Base-by-base conservation (phyloP, 306 rosid species). In the Casuarina equisetifolia region DNA sequence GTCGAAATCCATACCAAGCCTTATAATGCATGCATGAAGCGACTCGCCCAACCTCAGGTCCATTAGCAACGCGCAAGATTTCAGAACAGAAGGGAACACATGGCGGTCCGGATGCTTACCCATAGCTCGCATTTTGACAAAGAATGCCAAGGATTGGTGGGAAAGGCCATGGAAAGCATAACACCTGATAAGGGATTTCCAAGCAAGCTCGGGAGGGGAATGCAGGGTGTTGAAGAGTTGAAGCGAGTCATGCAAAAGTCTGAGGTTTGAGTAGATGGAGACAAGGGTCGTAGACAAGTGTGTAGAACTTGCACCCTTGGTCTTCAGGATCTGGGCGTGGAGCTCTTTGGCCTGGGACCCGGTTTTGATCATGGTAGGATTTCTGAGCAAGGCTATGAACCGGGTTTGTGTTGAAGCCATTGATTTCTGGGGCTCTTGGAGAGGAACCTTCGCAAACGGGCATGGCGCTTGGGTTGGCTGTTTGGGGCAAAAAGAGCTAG, bases 21-120 rank as follows among this genome's bases (percentile, higher is more conserved):
- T 83, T 44, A 94, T 53, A 48, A 77, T 44, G 57, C 81, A 81
- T 6, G 88, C 97, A 36, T 94, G 98, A 5, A 94, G 76, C 0
- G 97, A 85, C 63, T 40, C 84, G 13, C 92, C 94, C 55, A 94
- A 79, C 69, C 73, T 71, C 64, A 81, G 72, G 75, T 88, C 84
- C 82, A 74, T 70, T 53, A 89, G 54, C 77, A 85, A 76, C 0
- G 91, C 78, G 69, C 96, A 90, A 0, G 96, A 90, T 84, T 89
- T 90, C 6, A 92, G 82, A 43, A 92, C 87, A 20, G 97, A 84
- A 77, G 97, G 98, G 78, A 89, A 92, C 1, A 94, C 70, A 35
- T 89, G 89, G 69, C 67, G 83, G 76, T 88, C 83, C 3, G 95
- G 93, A 72, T 59, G 50, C 9, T 49, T 13, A 6, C 85, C 79